Evolutionary conservation across 306 rosid genomes (phyloP).

Genomic region (Mimosa bimucronata): DNA sequence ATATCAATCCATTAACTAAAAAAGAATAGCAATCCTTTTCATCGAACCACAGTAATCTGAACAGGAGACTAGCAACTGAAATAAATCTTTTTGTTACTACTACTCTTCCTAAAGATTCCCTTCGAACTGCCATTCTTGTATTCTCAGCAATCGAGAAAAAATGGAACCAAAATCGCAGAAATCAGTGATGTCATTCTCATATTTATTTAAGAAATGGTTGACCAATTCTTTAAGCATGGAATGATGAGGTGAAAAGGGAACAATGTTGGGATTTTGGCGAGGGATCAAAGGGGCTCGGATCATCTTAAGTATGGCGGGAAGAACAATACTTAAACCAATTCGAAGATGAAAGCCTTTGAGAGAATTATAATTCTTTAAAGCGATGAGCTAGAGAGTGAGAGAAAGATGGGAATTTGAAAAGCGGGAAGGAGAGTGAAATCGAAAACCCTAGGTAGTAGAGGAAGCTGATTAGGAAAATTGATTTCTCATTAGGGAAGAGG

Average conservation of each 20-base stretch:
- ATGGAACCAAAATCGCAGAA: constrained; percentile 56
- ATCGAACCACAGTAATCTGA: constrained; percentile 41
- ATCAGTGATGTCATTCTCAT: constrained; percentile 57
- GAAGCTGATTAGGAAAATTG: too few relatives aligned
- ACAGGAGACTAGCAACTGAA: constrained; percentile 59
- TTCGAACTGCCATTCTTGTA: constrained; percentile 20
- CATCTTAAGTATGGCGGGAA: constrained; percentile 37
- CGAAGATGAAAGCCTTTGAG: neutral
- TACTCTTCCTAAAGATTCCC: constrained; percentile 32
- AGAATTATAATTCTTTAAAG: neutral
- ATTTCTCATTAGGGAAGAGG: too few relatives aligned
- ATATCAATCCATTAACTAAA: too few relatives aligned
- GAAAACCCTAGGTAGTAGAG: constrained; percentile 51
- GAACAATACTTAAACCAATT: neutral
- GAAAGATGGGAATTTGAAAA: neutral
- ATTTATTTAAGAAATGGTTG: constrained; percentile 53
- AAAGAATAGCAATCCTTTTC: constrained; percentile 52
- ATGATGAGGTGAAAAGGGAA: constrained; percentile 30
- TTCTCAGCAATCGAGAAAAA: constrained; percentile 55
- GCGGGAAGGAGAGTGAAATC: neutral
- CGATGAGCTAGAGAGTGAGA: neutral
- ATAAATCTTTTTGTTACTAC: constrained; percentile 45
- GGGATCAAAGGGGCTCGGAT: constrained; percentile 18
- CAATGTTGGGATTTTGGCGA: constrained; percentile 22
- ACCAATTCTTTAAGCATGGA: constrained; percentile 65